These are phyloP conservation scores for Aspergillus versicolor DNA, from an alignment of 2,329 filamentous ascomycete species.

Conservation along the genomic window DNA sequence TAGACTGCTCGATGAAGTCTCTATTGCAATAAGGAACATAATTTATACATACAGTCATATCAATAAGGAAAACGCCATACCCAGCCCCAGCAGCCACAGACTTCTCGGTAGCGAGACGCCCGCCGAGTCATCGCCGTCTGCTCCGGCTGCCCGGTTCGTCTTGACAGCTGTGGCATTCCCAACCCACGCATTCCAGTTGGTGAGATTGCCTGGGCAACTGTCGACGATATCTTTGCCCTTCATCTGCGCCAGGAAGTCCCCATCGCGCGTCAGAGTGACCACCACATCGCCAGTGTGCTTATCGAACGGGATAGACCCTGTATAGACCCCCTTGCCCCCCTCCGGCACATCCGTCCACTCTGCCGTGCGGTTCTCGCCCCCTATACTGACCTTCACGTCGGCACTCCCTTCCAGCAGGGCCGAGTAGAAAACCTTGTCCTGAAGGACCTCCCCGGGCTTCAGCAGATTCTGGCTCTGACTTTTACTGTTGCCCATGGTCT, in stretches of 20 bases:
- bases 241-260: conserved; percentile 21
- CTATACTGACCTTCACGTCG: conserved; percentile 34
- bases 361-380: conserved; percentile 19
- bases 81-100: not conserved
- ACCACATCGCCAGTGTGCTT: conserved; percentile 23
- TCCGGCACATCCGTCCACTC: conserved; percentile 28
- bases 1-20: too few species aligned
- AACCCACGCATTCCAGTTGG: conserved; percentile 42
- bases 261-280: conserved; percentile 27
- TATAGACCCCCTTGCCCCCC: conserved; percentile 34
- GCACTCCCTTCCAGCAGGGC: conserved; percentile 35
- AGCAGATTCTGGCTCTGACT: conserved; percentile 25
- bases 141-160: not conserved
- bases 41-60: too few species aligned
- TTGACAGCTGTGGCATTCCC: conserved; percentile 22
- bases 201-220: conserved; percentile 21
- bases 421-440: conserved; percentile 29
- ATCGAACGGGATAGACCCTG: conserved; percentile 28
- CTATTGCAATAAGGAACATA: too few species aligned
- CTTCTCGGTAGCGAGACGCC: not conserved
- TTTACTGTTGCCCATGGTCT: conserved; percentile 30
- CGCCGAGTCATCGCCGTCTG: not conserved
- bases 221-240: conserved; percentile 24
- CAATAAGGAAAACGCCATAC: too few species aligned
- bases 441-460: conserved; percentile 17